These are phyloP conservation scores for Microdochium nivale DNA, from an alignment of 2,329 filamentous ascomycete species.

Conservation along the genomic window DNA sequence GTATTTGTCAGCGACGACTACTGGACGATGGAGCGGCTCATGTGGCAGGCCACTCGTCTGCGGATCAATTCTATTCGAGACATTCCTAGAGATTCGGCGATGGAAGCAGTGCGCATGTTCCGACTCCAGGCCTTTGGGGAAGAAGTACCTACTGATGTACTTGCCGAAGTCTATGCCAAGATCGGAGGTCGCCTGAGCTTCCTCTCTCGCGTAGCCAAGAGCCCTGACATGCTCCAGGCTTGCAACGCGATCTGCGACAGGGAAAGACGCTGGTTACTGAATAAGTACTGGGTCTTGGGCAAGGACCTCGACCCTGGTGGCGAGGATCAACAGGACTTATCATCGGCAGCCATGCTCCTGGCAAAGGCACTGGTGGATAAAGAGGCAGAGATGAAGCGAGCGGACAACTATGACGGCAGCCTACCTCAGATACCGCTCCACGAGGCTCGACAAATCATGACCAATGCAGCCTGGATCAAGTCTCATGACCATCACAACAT, in stretches of 20 bases:
- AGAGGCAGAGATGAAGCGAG: slow-evolving; percentile 24
- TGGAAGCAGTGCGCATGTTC: slow-evolving; percentile 39
- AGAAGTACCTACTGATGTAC: slow-evolving; percentile 22
- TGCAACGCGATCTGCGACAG: slow-evolving; percentile 51
- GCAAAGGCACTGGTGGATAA: slow-evolving; percentile 45
- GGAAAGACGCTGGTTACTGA: slow-evolving; percentile 71
- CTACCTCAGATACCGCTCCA: slow-evolving; percentile 42
- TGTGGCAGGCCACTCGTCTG: slow-evolving; percentile 45
- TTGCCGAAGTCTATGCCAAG: slow-evolving; percentile 44
- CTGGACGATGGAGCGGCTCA: slow-evolving; percentile 48
- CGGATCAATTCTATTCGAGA: slow-evolving; percentile 45
- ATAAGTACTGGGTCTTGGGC: slow-evolving; percentile 68
- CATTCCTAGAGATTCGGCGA: slow-evolving; percentile 36
- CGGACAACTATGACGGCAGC: slow-evolving; percentile 24
- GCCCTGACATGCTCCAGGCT: slow-evolving; percentile 38
- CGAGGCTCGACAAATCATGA: slow-evolving; percentile 44
- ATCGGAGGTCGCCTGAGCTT: slow-evolving; percentile 45
- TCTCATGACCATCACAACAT: slow-evolving; percentile 48
- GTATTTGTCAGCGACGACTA: slow-evolving; percentile 51
- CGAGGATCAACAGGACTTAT: slow-evolving; percentile 54
- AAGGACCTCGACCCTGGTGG: slow-evolving; percentile 61
- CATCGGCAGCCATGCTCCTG: slow-evolving; percentile 47
- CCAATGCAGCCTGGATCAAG: slow-evolving; percentile 47
- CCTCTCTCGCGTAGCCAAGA: slow-evolving; percentile 43
- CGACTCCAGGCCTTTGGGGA: slow-evolving; percentile 37